These are phyloP conservation scores for Wickerhamomyces pijperi DNA, from an alignment of 805 yeast species.

Conservation along the genomic window DNA sequence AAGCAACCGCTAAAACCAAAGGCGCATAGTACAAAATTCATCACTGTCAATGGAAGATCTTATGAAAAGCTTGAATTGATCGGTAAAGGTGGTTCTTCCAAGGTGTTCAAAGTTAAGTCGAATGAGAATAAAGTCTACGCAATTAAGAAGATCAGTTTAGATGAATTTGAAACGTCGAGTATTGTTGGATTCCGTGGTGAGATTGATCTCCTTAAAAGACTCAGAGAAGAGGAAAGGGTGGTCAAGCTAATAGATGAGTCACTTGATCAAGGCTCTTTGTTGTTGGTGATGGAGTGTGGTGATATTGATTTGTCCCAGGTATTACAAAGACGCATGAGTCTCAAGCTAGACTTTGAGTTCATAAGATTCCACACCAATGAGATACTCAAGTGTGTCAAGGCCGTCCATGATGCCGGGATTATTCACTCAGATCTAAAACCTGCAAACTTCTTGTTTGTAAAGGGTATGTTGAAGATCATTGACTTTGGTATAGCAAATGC, in stretches of 20 bases:
- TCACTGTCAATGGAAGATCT: conserved; percentile 43
- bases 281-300: conserved; percentile 89
- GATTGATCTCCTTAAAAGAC: conserved; percentile 56
- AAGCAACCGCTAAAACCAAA: conserved; percentile 17
- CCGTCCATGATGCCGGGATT: conserved; percentile 79
- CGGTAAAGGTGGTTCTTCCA: conserved; percentile 90
- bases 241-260: conserved; percentile 69
- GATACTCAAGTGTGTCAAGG: conserved; percentile 68
- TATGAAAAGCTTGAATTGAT: conserved; percentile 70
- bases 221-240: conserved; percentile 57
- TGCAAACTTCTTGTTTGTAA: conserved; percentile 67
- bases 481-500: conserved; percentile 97
- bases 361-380: conserved; percentile 73
- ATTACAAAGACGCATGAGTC: conserved; percentile 40
- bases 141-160: conserved; percentile 69
- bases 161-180: conserved; percentile 68
- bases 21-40: conserved; percentile 12
- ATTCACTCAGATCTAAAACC: conserved; percentile 76
- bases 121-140: conserved; percentile 57
- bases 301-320: conserved; percentile 84
- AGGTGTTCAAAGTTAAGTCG: conserved; percentile 70
- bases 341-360: conserved; percentile 58
- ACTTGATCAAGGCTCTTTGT: conserved; percentile 50
- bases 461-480: conserved; percentile 75
- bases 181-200: conserved; percentile 82